Conservation (phyloP, 106 monocot species). For the Allium fistulosum region DNA sequence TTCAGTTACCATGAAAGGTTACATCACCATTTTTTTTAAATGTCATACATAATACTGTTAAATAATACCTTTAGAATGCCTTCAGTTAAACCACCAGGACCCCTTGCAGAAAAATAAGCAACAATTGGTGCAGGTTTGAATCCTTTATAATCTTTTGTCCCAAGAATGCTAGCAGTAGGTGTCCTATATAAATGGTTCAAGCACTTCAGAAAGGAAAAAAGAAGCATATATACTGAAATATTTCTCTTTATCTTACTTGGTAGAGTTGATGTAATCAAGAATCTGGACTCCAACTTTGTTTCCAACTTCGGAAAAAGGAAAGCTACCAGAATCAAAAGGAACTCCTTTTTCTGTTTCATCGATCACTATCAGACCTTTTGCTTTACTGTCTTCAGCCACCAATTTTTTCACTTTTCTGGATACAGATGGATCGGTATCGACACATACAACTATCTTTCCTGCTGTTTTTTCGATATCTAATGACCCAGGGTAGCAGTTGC, state of each 20-base stretch:
- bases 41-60: no score
- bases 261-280: conserved; percentile 75
- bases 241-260: conserved; percentile 40
- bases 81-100: conserved; percentile 82
- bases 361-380: conserved; percentile 68
- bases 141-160: conserved; percentile 30
- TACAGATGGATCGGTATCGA: conserved; percentile 62
- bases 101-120: conserved; percentile 81
- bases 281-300: conserved; percentile 51
- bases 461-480: conserved; percentile 50
- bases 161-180: conserved; percentile 61
- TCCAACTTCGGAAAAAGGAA: conserved; percentile 73
- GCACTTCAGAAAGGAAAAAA: not conserved
- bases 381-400: conserved; percentile 65
- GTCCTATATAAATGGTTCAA: conserved; percentile 19
- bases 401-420: conserved; percentile 68
- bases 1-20: not conserved
- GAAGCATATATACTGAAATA: not conserved
- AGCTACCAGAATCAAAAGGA: conserved; percentile 75
- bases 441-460: conserved; percentile 80
- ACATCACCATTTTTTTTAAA: not conserved
- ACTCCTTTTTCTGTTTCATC: conserved; percentile 60
- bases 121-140: conserved; percentile 71
- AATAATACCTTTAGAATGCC: conserved; percentile 77
- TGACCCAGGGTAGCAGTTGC: conserved; percentile 97